These are phyloP conservation scores for Kodamaea fukazawae DNA, from an alignment of 805 yeast species.

Conservation along the genomic window DNA sequence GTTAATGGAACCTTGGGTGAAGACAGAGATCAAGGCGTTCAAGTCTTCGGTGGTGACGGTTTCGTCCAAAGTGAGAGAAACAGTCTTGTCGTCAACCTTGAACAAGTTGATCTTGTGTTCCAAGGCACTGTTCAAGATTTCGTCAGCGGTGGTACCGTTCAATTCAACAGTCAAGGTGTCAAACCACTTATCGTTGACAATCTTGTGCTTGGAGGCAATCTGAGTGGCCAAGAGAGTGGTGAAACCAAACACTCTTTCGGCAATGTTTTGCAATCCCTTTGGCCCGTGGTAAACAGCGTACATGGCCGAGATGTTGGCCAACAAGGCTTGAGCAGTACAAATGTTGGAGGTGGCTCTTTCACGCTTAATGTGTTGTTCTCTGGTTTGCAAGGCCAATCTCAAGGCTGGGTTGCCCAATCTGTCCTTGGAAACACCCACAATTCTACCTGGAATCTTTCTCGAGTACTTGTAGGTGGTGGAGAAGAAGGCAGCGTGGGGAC, in stretches of 20 bases:
- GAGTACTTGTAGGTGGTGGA: constrained; percentile 78
- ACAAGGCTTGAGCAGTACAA: constrained; percentile 95
- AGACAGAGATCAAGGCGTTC: constrained; percentile 52
- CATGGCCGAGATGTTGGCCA: constrained; percentile 94
- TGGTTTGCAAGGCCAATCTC: constrained; percentile 91
- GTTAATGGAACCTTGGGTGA: constrained; percentile 42
- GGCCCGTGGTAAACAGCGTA: constrained; percentile 97
- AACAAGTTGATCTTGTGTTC: constrained; percentile 72
- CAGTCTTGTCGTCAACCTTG: constrained; percentile 56
- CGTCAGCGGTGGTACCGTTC: constrained; percentile 50
- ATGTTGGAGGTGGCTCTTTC: constrained; percentile 97
- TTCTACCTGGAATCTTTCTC: constrained; percentile 94
- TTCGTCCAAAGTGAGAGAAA: constrained; percentile 89
- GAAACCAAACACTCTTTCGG: constrained; percentile 69
- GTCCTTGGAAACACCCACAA: constrained; percentile 91
- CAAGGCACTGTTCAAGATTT: constrained; percentile 56
- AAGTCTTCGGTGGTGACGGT: constrained; percentile 69
- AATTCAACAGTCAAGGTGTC: constrained; percentile 78
- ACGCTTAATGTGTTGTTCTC: constrained; percentile 97
- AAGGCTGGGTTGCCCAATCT: constrained; percentile 86
- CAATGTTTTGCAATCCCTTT: constrained; percentile 74
- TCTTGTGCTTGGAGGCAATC: constrained; percentile 44
- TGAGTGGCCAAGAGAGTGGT: constrained; percentile 68
- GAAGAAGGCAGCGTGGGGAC: constrained; percentile 98
- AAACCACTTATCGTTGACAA: constrained; percentile 67